Evolutionary conservation across 768 basidiomycete species (phyloP), one percentile per base, ranked within the genome.

Genomic region (Rhodotorula taiwanensis): DNA sequence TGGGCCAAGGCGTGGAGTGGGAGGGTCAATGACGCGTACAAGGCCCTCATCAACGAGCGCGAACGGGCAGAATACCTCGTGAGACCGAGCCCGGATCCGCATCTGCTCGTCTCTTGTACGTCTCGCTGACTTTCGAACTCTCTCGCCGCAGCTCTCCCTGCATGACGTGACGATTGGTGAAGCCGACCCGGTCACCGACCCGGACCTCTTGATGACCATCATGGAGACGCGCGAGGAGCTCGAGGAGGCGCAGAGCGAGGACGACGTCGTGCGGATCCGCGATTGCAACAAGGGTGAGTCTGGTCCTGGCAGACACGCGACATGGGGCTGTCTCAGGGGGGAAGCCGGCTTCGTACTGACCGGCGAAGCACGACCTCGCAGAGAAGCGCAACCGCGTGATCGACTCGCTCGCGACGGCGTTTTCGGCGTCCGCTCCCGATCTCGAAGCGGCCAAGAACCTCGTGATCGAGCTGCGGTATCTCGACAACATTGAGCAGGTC

Each of bases 11-110:
- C 71, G 28, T 71, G 77, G 64, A 75, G 75, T 47, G 72, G 74
- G n/a, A 72, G 91, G 87, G 77, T 97, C 83, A 60, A 97, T 82
- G 55, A 92, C 79, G 70, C 92, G 84, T 98, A 74, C 49, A 69
- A 70, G 52, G 71, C 66, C 23, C 56, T 75, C 39, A 60, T 64
- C 28, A 73, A 75, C 62, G 74, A 73, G 5, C 49, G 76, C 9
- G 72, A 69, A 50, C 60, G 78, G 9, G 77, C 75, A 15, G 77
- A 79, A 53, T 78, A 79, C 64, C 70, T 78, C 15, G 77, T 78
- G 42, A 43, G 42, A 10, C 7, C 42, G 14, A 11, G 13, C 42
- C 21, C 42, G 39, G 39, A 41, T 41, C 18, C 11, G 11, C 10
- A 41, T 10, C 39, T 20, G 33, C 48, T 25, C 42, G 47, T 31